These are phyloP conservation scores for Tetraselmis striata DNA, from an alignment of 139 green algal species.

Conservation along the genomic window DNA sequence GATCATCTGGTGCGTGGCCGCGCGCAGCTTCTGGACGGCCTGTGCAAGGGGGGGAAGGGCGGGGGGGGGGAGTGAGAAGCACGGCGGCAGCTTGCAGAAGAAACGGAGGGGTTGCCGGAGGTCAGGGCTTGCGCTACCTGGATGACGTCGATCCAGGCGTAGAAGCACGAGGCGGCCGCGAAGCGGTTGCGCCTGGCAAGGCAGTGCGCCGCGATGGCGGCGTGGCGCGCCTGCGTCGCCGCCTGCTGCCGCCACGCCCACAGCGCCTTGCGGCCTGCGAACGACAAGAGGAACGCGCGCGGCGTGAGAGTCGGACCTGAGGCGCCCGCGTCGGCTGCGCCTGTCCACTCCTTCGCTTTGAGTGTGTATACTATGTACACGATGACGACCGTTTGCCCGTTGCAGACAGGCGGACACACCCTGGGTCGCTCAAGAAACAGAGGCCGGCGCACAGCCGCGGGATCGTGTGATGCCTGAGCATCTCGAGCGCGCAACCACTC, in stretches of 20 bases:
- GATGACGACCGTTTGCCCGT: too few species aligned
- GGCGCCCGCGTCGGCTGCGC: not conserved
- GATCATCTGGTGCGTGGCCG: not conserved
- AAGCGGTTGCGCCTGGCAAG: not conserved
- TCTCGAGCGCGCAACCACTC: too few species aligned
- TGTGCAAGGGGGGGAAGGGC: not conserved
- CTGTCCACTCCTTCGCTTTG: too few species aligned
- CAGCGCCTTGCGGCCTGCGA: not conserved
- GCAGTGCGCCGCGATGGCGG: not conserved
- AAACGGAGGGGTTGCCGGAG: too few species aligned
- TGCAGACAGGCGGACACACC: too few species aligned
- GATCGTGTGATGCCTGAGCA: too few species aligned
- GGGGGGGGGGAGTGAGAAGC: too few species aligned
- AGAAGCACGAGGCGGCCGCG: not conserved
- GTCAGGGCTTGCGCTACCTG: too few species aligned
- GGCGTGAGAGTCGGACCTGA: not conserved
- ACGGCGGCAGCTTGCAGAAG: too few species aligned
- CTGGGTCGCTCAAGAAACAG: too few species aligned
- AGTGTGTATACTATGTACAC: too few species aligned
- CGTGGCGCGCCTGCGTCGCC: not conserved
- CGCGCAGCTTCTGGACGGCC: not conserved
- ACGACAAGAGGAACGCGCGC: not conserved
- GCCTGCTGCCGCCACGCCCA: not conserved
- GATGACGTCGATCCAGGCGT: not conserved
- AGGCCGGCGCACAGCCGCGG: too few species aligned